phyloP scores from a whole-genome alignment of 768 basidiomycete genomes.

The Tulasnella sp. region DNA sequence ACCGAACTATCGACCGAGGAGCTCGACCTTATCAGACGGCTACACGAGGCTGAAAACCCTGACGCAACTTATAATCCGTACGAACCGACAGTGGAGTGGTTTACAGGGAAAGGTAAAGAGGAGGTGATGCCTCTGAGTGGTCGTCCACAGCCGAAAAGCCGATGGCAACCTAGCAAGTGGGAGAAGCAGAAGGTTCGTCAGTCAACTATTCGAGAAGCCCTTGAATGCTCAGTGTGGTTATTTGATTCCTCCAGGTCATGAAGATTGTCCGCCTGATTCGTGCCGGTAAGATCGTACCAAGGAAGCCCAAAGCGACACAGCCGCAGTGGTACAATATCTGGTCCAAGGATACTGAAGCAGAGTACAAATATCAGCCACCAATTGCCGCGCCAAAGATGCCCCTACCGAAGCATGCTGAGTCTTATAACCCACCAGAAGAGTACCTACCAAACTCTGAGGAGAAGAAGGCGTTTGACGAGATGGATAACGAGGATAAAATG shows the following conservation, averaged over 20 bases:
- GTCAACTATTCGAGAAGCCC: not conserved
- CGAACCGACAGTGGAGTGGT: slow-evolving; percentile 91
- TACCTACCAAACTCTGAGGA: slow-evolving; percentile 83
- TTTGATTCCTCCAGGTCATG: slow-evolving; percentile 58
- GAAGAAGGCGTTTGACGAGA: slow-evolving; percentile 67
- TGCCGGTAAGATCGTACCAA: slow-evolving; percentile 84
- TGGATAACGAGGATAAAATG: slow-evolving; percentile 82
- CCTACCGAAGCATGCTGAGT: slow-evolving; percentile 89
- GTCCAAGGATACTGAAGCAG: slow-evolving; percentile 48
- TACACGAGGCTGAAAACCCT: slow-evolving; percentile 87
- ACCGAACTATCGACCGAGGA: slow-evolving; percentile 83
- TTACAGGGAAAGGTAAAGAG: slow-evolving; percentile 90
- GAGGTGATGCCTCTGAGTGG: slow-evolving; percentile 87
- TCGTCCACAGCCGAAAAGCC: slow-evolving; percentile 88
- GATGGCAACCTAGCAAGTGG: slow-evolving; percentile 98
- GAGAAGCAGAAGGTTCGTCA: slow-evolving; percentile 87
- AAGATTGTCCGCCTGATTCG: slow-evolving; percentile 99
- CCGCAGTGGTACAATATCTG: slow-evolving; percentile 80
- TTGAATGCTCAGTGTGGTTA: not conserved
- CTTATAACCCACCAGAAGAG: slow-evolving; percentile 97
- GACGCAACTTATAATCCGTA: slow-evolving; percentile 87
- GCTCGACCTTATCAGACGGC: slow-evolving; percentile 83
- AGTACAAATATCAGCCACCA: slow-evolving; percentile 70
- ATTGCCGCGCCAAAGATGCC: slow-evolving; percentile 86
- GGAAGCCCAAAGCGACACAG: slow-evolving; percentile 69